These are phyloP conservation scores for Citrullus mucosospermus DNA, from an alignment of 306 rosid species.

Conservation along the genomic window DNA sequence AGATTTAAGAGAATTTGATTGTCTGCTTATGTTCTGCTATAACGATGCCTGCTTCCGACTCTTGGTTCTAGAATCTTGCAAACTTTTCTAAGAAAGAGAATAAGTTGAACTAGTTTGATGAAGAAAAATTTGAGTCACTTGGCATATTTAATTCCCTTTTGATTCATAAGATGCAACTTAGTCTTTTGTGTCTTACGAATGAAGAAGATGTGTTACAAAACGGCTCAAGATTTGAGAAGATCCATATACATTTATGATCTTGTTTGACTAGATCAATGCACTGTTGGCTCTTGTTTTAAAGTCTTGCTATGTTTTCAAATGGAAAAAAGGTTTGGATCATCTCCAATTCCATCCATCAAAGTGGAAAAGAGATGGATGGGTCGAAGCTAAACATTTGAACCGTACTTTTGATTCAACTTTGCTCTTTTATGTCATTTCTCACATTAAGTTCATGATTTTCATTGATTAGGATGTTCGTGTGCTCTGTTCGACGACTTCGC, in stretches of 20 bases:
- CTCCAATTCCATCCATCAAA: not conserved
- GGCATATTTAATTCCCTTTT: not conserved
- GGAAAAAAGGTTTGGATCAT: not conserved
- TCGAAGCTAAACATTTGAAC: not conserved
- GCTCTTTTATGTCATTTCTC: not conserved
- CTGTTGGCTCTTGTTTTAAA: not conserved
- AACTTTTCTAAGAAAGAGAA: not conserved
- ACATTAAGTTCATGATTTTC: not conserved
- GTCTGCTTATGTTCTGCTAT: not conserved
- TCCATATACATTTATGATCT: not conserved
- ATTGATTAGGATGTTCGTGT: slow-evolving; percentile 39
- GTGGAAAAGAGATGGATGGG: not conserved
- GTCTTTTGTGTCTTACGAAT: not conserved
- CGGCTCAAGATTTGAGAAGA: not conserved
- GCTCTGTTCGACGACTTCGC: slow-evolving; percentile 57
- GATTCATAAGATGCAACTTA: not conserved
- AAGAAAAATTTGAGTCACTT: not conserved
- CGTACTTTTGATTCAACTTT: not conserved
- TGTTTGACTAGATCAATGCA: not conserved
- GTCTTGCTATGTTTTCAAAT: not conserved
- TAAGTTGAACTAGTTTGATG: not conserved
- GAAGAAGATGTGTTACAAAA: not conserved
- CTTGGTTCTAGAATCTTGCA: not conserved
- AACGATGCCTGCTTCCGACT: not conserved
- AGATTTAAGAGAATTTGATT: not conserved